phyloP scores from a whole-genome alignment of 768 basidiomycete genomes.

The Phlegmacium glaucopus region DNA sequence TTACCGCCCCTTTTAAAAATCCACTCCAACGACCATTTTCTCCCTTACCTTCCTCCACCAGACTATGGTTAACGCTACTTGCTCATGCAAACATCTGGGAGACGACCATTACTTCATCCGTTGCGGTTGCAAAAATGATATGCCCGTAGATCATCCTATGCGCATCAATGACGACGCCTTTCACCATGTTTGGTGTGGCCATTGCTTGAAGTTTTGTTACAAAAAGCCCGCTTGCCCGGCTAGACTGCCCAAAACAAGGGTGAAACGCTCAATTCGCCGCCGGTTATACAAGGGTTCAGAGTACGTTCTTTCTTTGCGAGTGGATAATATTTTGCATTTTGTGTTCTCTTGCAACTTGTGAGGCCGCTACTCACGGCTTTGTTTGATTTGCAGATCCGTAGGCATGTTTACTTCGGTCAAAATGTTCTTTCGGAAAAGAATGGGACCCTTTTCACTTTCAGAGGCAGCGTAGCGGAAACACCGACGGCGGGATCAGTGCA shows the following conservation, averaged over 20 bases:
- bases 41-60: background rate
- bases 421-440: too few relatives aligned
- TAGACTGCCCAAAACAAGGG: slow-evolving; percentile 10
- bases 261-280: slow-evolving; percentile 4
- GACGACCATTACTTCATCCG: slow-evolving; percentile 19
- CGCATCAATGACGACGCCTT: slow-evolving; percentile 21
- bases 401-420: too few relatives aligned
- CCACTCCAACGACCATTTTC: background rate
- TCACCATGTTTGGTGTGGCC: slow-evolving; percentile 27
- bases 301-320: too few relatives aligned
- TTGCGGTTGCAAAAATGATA: slow-evolving; percentile 27
- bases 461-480: too few relatives aligned
- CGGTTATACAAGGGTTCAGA: background rate
- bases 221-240: slow-evolving; percentile 17
- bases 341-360: too few relatives aligned
- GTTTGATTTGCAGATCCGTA: too few relatives aligned
- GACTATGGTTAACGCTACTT: slow-evolving; percentile 9
- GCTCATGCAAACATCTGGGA: slow-evolving; percentile 18
- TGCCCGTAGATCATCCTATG: slow-evolving; percentile 17
- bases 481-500: too few relatives aligned
- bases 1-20: background rate
- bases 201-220: slow-evolving; percentile 25
- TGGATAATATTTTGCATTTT: too few relatives aligned
- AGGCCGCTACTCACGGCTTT: too few relatives aligned
- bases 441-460: too few relatives aligned